Evolutionary conservation across 2,329 filamentous ascomycete genomes (phyloP), one percentile per base, ranked within the genome.

Genomic region (Ceratocystis variospora): DNA sequence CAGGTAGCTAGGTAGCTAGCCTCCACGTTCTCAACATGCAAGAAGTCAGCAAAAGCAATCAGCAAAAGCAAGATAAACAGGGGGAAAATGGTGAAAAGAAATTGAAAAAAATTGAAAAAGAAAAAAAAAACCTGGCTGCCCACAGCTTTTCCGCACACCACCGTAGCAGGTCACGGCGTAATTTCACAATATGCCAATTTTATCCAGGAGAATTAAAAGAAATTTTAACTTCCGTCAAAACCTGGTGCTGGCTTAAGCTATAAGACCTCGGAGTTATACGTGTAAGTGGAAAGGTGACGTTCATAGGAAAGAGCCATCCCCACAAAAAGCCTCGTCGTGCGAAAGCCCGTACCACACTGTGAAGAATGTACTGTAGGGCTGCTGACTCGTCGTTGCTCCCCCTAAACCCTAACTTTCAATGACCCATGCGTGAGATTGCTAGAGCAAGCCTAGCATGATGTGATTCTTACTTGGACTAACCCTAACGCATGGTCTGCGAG

Each of bases 231-330:
- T 45, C 28, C 63, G 63, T 31, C 53, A 45, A 62, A 48, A 45
- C 63, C 62, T 55, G 15, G 48, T 55, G 48, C 28, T 57, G 7
- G 63, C 41, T 33, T 55, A 15, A 17, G 50, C 50, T 64, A 59
- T 64, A 64, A 10, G 25, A 64, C 37, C n/a, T 45, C 37, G 33
- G 63, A 12, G 37, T 59, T 64, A 64, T 64, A 64, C 41, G 50
- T 64, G 41, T 64, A 64, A 64, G 63, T 64, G 63, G 48, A 64
- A 57, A 46, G 50, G 19, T 55, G 50, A 64, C 63, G 63, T 64
- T 64, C 61, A 28, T 15, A 62, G 45, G 61, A 10, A 46, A 62
- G 28, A 25, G 19, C 31, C 10, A 31, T 10, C 44, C 50, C 50
- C 50, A 28, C 50, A 55, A 55, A 25, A 28, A 12, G 37, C 19